These are phyloP conservation scores for Leishmania amazonensis DNA, from an alignment of 208 protist genomes.

Conservation along the genomic window DNA sequence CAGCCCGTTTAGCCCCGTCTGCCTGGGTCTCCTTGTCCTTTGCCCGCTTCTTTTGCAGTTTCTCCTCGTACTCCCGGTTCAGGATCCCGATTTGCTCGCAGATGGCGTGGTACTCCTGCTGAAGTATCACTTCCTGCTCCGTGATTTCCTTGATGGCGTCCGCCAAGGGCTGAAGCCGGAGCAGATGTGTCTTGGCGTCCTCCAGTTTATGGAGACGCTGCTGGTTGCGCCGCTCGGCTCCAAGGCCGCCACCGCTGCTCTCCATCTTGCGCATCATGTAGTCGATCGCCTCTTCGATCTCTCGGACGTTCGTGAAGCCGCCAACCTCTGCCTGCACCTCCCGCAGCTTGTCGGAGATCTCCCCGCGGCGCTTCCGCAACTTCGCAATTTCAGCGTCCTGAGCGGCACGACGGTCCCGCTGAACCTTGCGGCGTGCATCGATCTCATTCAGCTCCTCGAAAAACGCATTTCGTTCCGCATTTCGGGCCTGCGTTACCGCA, in stretches of 20 bases:
- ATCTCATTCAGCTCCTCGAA: conserved; percentile 55
- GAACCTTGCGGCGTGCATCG: conserved; percentile 45
- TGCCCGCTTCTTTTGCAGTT: conserved; percentile 47
- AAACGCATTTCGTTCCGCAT: conserved; percentile 49
- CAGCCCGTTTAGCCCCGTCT: conserved; percentile 35
- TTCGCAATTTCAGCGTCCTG: conserved; percentile 71
- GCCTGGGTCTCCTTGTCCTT: conserved; percentile 57
- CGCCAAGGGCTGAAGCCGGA: conserved; percentile 61
- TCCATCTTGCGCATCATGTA: conserved; percentile 83
- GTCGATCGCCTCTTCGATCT: conserved; percentile 75
- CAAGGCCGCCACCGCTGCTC: conserved; percentile 67
- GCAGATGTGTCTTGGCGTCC: conserved; percentile 68
- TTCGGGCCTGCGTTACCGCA: conserved; percentile 29
- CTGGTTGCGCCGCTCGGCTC: conserved; percentile 55
- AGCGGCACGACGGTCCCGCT: conserved; percentile 48
- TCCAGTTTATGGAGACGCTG: conserved; percentile 62
- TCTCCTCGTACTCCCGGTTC: conserved; percentile 62
- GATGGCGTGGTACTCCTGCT: conserved; percentile 78
- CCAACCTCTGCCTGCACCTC: conserved; percentile 57
- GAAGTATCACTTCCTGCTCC: conserved; percentile 65
- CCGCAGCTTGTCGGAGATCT: conserved; percentile 54
- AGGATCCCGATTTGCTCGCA: conserved; percentile 74
- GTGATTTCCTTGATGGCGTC: conserved; percentile 68
- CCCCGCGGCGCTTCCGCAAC: conserved; percentile 55
- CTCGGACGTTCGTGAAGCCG: conserved; percentile 59